Base-by-base conservation (phyloP, 2,329 filamentous ascomycete species). In the Xenoacremonium recifei region DNA sequence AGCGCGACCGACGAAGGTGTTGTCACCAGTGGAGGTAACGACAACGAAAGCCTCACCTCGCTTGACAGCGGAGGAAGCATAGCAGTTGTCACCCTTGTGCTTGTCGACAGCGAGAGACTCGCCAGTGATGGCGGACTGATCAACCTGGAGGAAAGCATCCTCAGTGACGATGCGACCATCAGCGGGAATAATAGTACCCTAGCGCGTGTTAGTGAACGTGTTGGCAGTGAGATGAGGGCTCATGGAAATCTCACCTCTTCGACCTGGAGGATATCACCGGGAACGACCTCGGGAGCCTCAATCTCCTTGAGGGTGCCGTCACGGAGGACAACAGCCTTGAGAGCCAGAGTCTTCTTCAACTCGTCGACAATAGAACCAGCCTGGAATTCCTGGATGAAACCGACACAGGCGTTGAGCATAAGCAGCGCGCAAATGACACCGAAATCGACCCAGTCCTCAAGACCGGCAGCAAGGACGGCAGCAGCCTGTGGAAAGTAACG, bases 41-140 rank as follows among this genome's bases (percentile, higher is more conserved):
- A 95, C 78, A 62, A 93, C 76, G 65, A 89, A 89, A 51, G 86
- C 87, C 71, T 90, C 84, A 67, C 90, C 89, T 76, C 89, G 87
- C 79, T 95, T 95, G 73, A 95, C 85, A 51, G 85, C 84, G 30
- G 89, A 95, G 9, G 89, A 95, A 61, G 87, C 84, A 63, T 87
- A 95, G 68, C 87, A 89, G 60, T 79, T 77, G 67, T 95, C 90
- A 49, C 80, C 80, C 64, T 83, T 80, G 73, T 88, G 84, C 77
- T 93, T 95, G 71, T 95, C 89, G 55, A 93, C 89, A 55, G 89
- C 89, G 46, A 95, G 82, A 52, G 90, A 95, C 71, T 96, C 89
- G 57, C 90, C 89, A 45, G 90, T 95, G 64, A 95, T 89, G 65
- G 88, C 83, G 47, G 89, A 95, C 74, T 95, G 90, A 68, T 96